These are phyloP conservation scores for Colletotrichum horii DNA, from an alignment of 2,329 filamentous ascomycete species.

Conservation along the genomic window DNA sequence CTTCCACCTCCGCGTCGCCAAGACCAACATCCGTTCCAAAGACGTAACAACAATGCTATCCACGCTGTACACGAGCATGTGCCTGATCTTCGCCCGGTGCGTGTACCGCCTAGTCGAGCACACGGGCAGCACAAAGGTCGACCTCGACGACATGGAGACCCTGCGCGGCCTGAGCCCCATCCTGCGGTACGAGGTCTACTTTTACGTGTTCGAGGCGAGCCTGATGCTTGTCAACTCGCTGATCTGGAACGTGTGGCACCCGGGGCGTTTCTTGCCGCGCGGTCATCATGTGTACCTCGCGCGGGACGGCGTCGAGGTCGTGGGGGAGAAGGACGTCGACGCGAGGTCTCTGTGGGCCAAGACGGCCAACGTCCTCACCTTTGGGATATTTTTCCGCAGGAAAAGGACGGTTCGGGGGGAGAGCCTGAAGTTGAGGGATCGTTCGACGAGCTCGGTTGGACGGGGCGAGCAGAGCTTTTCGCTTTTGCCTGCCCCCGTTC, in stretches of 20 bases:
- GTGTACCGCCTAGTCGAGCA: conserved; percentile 56
- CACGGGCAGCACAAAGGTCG: conserved; percentile 29
- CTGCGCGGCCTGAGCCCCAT: conserved; percentile 42
- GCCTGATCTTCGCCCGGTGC: conserved; percentile 52
- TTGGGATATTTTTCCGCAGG: background rate
- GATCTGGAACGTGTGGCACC: conserved; percentile 56
- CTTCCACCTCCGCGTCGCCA: conserved; percentile 47
- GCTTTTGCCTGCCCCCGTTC: background rate
- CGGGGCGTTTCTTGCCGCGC: conserved; percentile 53
- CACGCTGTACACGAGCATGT: conserved; percentile 47
- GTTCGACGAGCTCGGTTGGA: background rate
- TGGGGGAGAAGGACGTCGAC: background rate
- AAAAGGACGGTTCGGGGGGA: background rate
- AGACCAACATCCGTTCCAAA: conserved; percentile 15
- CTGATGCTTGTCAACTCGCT: conserved; percentile 57
- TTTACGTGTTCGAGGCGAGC: conserved; percentile 60
- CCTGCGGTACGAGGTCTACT: conserved; percentile 63
- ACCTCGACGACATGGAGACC: background rate
- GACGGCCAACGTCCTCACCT: background rate
- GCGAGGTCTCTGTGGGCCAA: background rate
- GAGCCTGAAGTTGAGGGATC: background rate
- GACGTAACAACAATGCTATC: conserved; percentile 31
- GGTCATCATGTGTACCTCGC: conserved; percentile 55
- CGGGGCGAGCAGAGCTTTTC: background rate
- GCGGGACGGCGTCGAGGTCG: conserved; percentile 41